phyloP scores from a whole-genome alignment of 805 yeast species.

The Nakazawaea laoshanensis region DNA sequence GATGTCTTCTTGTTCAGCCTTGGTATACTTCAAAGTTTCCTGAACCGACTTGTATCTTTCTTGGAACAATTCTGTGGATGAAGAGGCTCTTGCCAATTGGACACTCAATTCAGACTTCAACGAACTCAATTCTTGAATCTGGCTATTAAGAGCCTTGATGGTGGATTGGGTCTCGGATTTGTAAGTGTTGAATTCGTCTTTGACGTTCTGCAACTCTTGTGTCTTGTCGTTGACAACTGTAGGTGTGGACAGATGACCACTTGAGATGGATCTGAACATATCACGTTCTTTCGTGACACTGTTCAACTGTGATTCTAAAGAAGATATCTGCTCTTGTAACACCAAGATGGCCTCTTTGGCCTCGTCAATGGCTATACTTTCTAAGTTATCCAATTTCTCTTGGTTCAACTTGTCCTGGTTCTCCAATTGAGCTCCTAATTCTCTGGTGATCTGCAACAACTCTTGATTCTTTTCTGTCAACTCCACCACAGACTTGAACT shows the following conservation, averaged over 20 bases:
- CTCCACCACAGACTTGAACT: conserved; percentile 59
- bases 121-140: conserved; percentile 28
- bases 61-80: conserved; percentile 42
- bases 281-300: conserved; percentile 63
- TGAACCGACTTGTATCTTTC: conserved; percentile 39
- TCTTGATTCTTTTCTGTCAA: conserved; percentile 71
- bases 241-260: conserved; percentile 15
- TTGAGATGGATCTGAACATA: conserved; percentile 33
- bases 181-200: conserved; percentile 29
- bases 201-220: conserved; percentile 24
- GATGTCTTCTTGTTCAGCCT: conserved; percentile 37
- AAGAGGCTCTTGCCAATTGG: conserved; percentile 43
- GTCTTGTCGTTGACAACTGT: conserved; percentile 12
- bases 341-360: conserved; percentile 64
- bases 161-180: conserved; percentile 33
- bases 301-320: conserved; percentile 40
- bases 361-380: conserved; percentile 43
- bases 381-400: conserved; percentile 28
- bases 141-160: conserved; percentile 38
- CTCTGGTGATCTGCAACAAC: conserved; percentile 58
- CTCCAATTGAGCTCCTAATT: conserved; percentile 66
- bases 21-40: conserved; percentile 29
- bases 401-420: conserved; percentile 35
- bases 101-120: conserved; percentile 40
- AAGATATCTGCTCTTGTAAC: conserved; percentile 49